Evolutionary conservation across 2,329 filamentous ascomycete genomes (phyloP), one percentile per base, ranked within the genome.

Genomic region (Cylindrodendrum hubeiense): DNA sequence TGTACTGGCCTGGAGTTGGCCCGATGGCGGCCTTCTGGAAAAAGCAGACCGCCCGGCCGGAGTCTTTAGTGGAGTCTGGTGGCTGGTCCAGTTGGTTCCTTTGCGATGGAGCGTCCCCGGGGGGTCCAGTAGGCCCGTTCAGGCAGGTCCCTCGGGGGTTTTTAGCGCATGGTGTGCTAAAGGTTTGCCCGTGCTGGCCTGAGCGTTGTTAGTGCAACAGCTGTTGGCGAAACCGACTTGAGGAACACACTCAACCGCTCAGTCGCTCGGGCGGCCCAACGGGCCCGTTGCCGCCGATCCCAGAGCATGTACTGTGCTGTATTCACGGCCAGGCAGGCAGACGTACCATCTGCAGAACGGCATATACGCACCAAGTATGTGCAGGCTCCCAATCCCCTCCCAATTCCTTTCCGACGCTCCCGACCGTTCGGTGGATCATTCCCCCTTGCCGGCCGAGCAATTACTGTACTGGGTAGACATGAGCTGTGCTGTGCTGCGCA

Each of bases 21-120:
- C 58, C 66, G 65, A 72, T 67, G 67, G 61, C 50, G 67, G 68
- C 67, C 71, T 73, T 73, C 71, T 71, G 60, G 69, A 73, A 73
- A 69, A 72, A 72, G 63, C 67, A 69, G 69, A 69, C 60, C 67
- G 63, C 67, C 61, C 4, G 60, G 59, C 39, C 60, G 47, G 39
- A 53, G 49, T 22, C 52, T 51, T 22, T 56, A 56, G 52, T 47
- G 58, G 58, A 41, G 57, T 60, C 46, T 19, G 21, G 34, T 19
- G 12, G 56, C 28, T 60, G 26, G 47, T 53, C 57, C 57, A 8
- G 56, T 21, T 60, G 26, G 47, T 53, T 50, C 57, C 49, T 60
- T 49, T 28, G 28, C 46, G 43, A 22, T 49, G 5, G 4, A 17
- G 37, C 37, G 37, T 8, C 15, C 22, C 21, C n/a, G 33, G 30